Evolutionary conservation across 495 filamentous ascomycete species (phyloP), one percentile per base, ranked within the genome.

Genomic region (Chaetomidium leptoderma): DNA sequence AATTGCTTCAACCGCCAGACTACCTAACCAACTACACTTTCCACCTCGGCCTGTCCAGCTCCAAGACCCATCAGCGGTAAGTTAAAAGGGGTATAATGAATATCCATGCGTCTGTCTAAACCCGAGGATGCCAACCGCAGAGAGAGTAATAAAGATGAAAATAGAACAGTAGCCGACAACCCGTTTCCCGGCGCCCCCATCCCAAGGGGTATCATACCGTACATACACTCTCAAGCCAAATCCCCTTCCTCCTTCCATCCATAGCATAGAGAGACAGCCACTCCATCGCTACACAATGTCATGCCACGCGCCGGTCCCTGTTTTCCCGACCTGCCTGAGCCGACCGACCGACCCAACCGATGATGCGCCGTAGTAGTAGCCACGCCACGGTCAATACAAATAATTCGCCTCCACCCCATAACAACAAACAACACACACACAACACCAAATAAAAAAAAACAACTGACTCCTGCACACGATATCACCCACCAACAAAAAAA

Each of bases 171-270:
- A 24, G 23, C 42, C 42, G 21, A 44, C 21, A 44, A 16, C 23
- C 21, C 21, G 2, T 43, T 11, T 44, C 42, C 1, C 46, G 2
- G 14, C 21, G 9, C 16, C 46, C 46, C 29, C 46, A 9, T 33
- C 49, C 49, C 21, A 52, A 52, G 49, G 49, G 33, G 35, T 52
- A 29, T 52, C 33, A 37, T 37, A 27, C 33, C 29, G n/a, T 48
- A 30, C 45, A 9, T 13, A 26, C 23, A 21, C 33, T 39, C 49
- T 29, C 33, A 23, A 27, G 33, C 49, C 49, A 26, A 39, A 24
- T 24, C 4, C 47, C 21, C 5, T 50, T 21, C 17, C 11, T 35
- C 10, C n/a, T n/a, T n/a, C n/a, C n/a, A n/a, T n/a, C n/a, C n/a
- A n/a, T n/a, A n/a, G n/a, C n/a, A 32, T 17, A 29, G n/a, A 47